Percentiles rank a stretch among this genome's conserved stretches.
Evolutionary conservation across 2,329 filamentous ascomycete species (phyloP).

Genomic region (Pleoardoris graminearum): DNA sequence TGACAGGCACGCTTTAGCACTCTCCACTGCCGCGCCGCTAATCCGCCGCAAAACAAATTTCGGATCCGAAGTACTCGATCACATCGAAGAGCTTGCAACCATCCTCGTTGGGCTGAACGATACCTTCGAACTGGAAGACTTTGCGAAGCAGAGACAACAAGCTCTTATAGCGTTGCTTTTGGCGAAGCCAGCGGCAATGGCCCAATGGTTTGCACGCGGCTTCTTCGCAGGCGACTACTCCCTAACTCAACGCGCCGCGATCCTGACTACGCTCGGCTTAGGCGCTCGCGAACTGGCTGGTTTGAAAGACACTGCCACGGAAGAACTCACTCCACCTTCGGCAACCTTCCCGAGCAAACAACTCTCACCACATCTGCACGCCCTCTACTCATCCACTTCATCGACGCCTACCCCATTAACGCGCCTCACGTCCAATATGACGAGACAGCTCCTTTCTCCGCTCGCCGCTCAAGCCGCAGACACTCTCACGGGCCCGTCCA

Average conservation of each 20-base stretch:
- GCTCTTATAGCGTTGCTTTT: slow-evolving; percentile 81
- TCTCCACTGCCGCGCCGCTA: slow-evolving; percentile 74
- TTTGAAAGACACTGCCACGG: slow-evolving; percentile 61
- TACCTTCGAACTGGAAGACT: slow-evolving; percentile 74
- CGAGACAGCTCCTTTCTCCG: slow-evolving; percentile 75
- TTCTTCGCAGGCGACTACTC: slow-evolving; percentile 95
- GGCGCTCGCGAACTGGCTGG: slow-evolving; percentile 84
- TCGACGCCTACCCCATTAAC: slow-evolving; percentile 60
- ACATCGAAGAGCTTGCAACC: slow-evolving; percentile 78
- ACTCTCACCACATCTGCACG: slow-evolving; percentile 74
- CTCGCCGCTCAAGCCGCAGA: slow-evolving; percentile 83
- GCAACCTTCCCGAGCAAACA: slow-evolving; percentile 76
- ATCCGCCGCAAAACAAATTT: slow-evolving; percentile 89
- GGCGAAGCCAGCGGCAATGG: slow-evolving; percentile 75
- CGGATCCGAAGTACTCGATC: slow-evolving; percentile 83
- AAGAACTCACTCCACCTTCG: slow-evolving; percentile 44
- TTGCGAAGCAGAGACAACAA: slow-evolving; percentile 74
- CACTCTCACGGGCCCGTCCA: slow-evolving; percentile 74
- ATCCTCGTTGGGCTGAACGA: slow-evolving; percentile 81
- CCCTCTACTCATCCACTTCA: slow-evolving; percentile 61
- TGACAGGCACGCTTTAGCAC: slow-evolving; percentile 78
- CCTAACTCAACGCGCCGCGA: slow-evolving; percentile 76
- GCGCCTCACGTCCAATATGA: slow-evolving; percentile 67
- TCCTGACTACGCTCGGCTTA: slow-evolving; percentile 81
- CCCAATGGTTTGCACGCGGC: slow-evolving; percentile 78